A percentile compares a stretch with the other conserved stretches of the same genome.
Evolutionary conservation across 495 filamentous ascomycete genomes (phyloP).

Genomic region (Penicillium robsamsonii): DNA sequence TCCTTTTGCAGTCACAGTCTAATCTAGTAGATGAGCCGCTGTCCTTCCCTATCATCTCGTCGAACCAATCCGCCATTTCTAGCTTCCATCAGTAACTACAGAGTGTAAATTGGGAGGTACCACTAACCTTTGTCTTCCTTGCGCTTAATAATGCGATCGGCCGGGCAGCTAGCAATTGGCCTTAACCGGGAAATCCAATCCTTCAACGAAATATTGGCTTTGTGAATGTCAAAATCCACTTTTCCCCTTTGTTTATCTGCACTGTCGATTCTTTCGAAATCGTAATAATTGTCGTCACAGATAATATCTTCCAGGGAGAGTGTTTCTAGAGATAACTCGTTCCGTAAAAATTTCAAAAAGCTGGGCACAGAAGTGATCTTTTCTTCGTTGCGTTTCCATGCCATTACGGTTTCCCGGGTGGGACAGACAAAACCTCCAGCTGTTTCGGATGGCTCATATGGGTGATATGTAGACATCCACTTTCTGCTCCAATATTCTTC

Average conservation of each 20-base stretch:
- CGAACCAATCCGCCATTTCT: constrained; percentile 19
- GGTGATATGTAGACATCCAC: constrained; percentile 12
- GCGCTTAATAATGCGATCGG: constrained; percentile 3
- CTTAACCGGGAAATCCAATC: constrained; percentile 18
- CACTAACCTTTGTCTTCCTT: constrained; percentile 16
- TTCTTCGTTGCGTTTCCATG: constrained; percentile 17
- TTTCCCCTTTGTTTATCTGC: background rate
- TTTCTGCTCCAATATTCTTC: constrained; percentile 14
- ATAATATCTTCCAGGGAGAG: constrained; percentile 17
- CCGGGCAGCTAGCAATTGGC: constrained; percentile 9
- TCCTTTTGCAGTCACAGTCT: constrained; percentile 17
- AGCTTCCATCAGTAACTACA: constrained; percentile 12
- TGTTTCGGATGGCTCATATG: constrained; percentile 7
- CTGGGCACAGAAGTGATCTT: constrained; percentile 15
- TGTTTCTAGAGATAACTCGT: constrained; percentile 18
- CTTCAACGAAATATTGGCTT: constrained; percentile 11
- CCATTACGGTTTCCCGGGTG: constrained; percentile 10
- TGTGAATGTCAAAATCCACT: constrained; percentile 18
- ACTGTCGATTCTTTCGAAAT: constrained; percentile 13
- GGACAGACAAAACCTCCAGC: constrained; percentile 9
- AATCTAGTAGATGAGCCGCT: constrained; percentile 13
- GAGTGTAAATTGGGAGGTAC: constrained; percentile 7
- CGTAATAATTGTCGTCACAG: constrained; percentile 18
- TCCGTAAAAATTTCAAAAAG: constrained; percentile 13
- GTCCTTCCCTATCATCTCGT: constrained; percentile 18